Percentiles rank a stretch among this genome's conserved stretches.
These are phyloP conservation scores for Lipomyces sp. DNA, from an alignment of 805 yeast genomes.

Conservation along the genomic window DNA sequence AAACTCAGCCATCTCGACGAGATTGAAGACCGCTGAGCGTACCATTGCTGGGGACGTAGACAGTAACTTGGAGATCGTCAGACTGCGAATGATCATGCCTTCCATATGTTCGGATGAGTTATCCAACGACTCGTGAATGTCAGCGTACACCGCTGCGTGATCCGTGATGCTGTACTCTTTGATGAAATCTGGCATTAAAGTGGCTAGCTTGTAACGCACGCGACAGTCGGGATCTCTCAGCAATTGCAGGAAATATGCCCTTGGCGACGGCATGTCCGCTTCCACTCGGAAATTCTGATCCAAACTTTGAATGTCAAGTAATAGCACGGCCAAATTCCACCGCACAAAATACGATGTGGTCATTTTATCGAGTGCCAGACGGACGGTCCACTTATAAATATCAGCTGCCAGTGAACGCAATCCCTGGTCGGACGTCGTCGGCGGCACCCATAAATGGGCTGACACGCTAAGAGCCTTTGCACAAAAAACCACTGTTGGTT, in stretches of 20 bases:
- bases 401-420: background rate
- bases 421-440: background rate
- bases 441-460: slow-evolving; percentile 12
- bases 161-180: background rate
- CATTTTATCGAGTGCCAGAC: slow-evolving; percentile 3
- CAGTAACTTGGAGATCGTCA: slow-evolving; percentile 7
- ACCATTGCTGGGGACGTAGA: slow-evolving; percentile 8
- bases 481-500: slow-evolving; percentile 14
- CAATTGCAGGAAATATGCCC: slow-evolving; percentile 10
- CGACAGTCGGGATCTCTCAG: slow-evolving; percentile 12
- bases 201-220: slow-evolving; percentile 8
- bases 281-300: slow-evolving; percentile 2
- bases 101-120: background rate
- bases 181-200: slow-evolving; percentile 1
- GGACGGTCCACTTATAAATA: slow-evolving; percentile 11
- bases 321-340: slow-evolving; percentile 3
- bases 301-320: background rate
- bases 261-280: slow-evolving; percentile 10
- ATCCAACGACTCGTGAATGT: slow-evolving; percentile 8
- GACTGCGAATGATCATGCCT: slow-evolving; percentile 18
- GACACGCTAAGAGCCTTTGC: background rate
- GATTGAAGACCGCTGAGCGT: slow-evolving; percentile 12
- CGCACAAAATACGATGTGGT: slow-evolving; percentile 11
- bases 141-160: slow-evolving; percentile 15
- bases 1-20: slow-evolving; percentile 15